A percentile compares a stretch with the other conserved stretches of the same genome.
Conservation (phyloP, 345 rosid genomes). For the Pelargonium nanum region DNA sequence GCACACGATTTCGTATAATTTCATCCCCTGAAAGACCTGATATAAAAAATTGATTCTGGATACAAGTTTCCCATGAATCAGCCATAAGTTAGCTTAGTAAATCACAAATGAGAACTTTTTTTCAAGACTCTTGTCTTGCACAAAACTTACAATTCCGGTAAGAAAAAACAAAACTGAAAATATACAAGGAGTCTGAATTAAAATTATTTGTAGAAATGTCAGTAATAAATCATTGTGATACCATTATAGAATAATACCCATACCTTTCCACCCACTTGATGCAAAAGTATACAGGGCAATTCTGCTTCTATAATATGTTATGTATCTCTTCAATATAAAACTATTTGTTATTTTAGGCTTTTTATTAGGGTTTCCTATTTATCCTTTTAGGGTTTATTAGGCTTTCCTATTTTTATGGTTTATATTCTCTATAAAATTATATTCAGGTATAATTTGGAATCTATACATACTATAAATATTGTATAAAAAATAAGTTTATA, state of each 20-base stretch:
- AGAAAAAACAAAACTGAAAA: background rate
- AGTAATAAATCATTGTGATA: background rate
- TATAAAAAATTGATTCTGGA: constrained; percentile 98
- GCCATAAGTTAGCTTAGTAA: constrained; percentile 27
- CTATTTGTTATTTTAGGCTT: no score
- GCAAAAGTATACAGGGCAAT: no score
- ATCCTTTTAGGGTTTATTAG: no score
- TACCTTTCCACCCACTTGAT: background rate
- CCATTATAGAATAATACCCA: background rate
- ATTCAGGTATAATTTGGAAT: no score
- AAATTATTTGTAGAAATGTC: background rate
- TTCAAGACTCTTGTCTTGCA: constrained; percentile 3
- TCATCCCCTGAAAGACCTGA: constrained; percentile 98
- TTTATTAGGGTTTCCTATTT: no score
- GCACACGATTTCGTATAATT: constrained; percentile 65
- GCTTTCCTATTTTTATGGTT: no score
- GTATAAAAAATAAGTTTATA: no score
- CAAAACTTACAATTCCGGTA: background rate
- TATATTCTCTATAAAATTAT: no score
- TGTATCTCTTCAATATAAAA: background rate
- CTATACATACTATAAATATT: no score
- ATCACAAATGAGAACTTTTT: background rate
- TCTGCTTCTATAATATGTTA: no score
- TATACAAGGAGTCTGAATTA: background rate
- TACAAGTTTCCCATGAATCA: constrained; percentile 30